Evolutionary conservation across 139 green algal species (phyloP).

Genomic region (Micromonas commoda): DNA sequence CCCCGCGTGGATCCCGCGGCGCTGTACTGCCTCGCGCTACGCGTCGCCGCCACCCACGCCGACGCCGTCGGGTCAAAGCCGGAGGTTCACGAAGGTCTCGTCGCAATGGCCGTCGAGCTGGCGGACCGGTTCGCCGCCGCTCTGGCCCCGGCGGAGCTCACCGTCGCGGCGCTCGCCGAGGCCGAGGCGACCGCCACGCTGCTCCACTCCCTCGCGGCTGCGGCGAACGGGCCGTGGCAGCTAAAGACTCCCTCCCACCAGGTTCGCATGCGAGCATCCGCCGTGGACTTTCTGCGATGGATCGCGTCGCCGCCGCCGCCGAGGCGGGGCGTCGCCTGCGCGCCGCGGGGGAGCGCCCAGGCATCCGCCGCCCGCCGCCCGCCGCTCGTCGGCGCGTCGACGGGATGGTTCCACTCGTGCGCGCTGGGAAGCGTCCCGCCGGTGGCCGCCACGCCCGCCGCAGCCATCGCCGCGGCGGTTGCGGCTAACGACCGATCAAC

Average conservation of each 20-base stretch:
- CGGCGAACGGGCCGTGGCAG: not conserved
- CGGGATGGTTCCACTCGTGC: conserved; percentile 1
- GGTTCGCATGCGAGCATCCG: not conserved
- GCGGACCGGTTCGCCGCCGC: not conserved
- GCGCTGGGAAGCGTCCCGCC: not conserved
- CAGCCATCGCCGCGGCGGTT: not conserved
- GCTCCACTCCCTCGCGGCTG: not conserved
- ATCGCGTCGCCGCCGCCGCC: not conserved
- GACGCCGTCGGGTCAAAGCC: not conserved
- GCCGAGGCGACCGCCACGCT: not conserved
- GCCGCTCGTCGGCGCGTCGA: not conserved
- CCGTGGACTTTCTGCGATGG: not conserved
- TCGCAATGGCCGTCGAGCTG: not conserved
- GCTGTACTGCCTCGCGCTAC: conserved; percentile 2
- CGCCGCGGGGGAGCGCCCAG: not conserved
- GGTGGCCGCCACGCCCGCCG: not conserved
- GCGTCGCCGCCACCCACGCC: not conserved
- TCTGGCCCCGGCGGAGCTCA: not conserved
- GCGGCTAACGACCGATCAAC: not conserved
- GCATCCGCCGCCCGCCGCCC: not conserved
- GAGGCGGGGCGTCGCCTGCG: not conserved
- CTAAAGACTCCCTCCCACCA: not conserved
- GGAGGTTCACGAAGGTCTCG: not conserved
- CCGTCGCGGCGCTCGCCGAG: not conserved
- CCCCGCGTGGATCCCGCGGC: too few species aligned